phyloP scores from a whole-genome alignment of 1,284 basidiomycete species.

The Marasmius sp. region DNA sequence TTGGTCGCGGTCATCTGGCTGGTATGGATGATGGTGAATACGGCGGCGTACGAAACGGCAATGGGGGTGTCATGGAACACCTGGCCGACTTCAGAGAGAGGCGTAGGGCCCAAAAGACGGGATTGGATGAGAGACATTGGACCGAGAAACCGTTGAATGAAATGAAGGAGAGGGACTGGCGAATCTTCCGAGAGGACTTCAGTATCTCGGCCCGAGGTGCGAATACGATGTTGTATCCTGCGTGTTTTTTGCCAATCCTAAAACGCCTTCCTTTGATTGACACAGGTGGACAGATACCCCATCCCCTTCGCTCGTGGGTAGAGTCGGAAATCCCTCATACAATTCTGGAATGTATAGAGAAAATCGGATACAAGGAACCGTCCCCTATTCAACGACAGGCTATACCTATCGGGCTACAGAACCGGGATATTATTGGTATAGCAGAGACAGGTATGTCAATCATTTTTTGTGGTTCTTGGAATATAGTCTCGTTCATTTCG shows the following conservation, averaged over 20 bases:
- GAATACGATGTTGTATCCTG: neutral
- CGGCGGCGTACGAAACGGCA: constrained; percentile 31
- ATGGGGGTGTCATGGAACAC: constrained; percentile 44
- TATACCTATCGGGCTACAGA: constrained; percentile 95
- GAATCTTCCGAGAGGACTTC: constrained; percentile 98
- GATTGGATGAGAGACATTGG: constrained; percentile 95
- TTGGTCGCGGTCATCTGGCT: constrained; percentile 79
- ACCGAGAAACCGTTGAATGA: constrained; percentile 90
- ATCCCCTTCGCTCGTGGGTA: constrained; percentile 88
- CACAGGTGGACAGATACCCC: constrained; percentile 87
- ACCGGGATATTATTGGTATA: constrained; percentile 96
- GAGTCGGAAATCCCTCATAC: constrained; percentile 83
- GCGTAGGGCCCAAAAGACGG: constrained; percentile 77
- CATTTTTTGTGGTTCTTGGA: neutral
- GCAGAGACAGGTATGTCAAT: constrained; percentile 79
- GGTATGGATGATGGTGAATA: constrained; percentile 82
- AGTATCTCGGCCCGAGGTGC: constrained; percentile 88
- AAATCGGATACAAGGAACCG: constrained; percentile 95
- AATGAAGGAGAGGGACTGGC: constrained; percentile 98
- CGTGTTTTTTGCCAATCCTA: neutral
- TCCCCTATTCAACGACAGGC: constrained; percentile 97
- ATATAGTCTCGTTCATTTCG: neutral
- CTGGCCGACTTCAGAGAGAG: constrained; percentile 81
- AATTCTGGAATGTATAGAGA: constrained; percentile 84
- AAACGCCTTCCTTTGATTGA: neutral